phyloP scores from a whole-genome alignment of 192 early-diverging fungal species.

The Coemansia sp. region DNA sequence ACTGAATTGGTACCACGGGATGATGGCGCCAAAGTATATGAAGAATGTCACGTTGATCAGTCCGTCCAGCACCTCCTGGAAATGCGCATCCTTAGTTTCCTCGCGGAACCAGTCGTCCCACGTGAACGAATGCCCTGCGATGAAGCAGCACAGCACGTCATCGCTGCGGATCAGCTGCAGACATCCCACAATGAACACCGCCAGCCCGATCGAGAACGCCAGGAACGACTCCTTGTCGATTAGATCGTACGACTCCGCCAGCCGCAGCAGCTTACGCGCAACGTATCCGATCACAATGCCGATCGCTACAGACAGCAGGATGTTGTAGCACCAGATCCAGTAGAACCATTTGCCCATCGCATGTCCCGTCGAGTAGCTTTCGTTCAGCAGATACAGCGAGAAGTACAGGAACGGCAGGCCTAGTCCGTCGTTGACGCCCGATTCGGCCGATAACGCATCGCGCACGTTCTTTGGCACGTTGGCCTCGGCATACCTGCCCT shows the following conservation, averaged over 20 bases:
- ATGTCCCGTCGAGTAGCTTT: slow-evolving; percentile 52
- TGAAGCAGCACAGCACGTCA: slow-evolving; percentile 74
- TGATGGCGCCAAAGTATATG: slow-evolving; percentile 80
- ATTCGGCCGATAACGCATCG: slow-evolving; percentile 76
- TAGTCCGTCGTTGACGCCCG: slow-evolving; percentile 88
- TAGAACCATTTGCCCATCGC: slow-evolving; percentile 82
- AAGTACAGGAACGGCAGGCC: slow-evolving; percentile 80
- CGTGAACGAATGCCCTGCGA: slow-evolving; percentile 75
- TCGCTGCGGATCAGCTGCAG: slow-evolving; percentile 72
- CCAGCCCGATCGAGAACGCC: slow-evolving; percentile 78
- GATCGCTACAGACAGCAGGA: slow-evolving; percentile 71
- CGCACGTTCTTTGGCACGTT: slow-evolving; percentile 83
- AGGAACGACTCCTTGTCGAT: slow-evolving; percentile 92
- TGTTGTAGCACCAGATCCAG: slow-evolving; percentile 77
- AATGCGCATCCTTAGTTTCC: slow-evolving; percentile 80
- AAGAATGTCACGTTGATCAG: slow-evolving; percentile 88
- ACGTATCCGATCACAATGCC: slow-evolving; percentile 73
- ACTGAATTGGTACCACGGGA: slow-evolving; percentile 75
- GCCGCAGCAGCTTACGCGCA: slow-evolving; percentile 69
- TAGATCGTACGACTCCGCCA: slow-evolving; percentile 65
- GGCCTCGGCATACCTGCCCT: slow-evolving; percentile 90
- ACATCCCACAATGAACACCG: slow-evolving; percentile 65
- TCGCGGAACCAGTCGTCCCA: slow-evolving; percentile 94
- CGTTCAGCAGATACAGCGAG: slow-evolving; percentile 66
- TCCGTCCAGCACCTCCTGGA: slow-evolving; percentile 91